phyloP scores from a whole-genome alignment of 1,284 basidiomycete species.

The Moesziomyces globuligerus region DNA sequence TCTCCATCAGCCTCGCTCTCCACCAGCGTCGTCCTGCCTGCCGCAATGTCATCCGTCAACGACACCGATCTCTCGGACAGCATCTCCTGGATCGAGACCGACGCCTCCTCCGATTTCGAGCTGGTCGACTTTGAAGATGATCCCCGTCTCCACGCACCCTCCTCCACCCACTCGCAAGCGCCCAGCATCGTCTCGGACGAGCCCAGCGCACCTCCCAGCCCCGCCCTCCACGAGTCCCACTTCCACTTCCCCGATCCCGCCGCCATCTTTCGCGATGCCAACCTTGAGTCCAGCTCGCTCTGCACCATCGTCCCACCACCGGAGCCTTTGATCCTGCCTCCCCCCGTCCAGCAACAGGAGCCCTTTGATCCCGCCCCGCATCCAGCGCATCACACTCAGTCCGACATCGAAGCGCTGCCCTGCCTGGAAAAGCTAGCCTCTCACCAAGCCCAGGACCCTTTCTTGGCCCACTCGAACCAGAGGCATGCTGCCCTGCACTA shows the following conservation, averaged over 20 bases:
- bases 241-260: slow-evolving; percentile 43
- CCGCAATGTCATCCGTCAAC: slow-evolving; percentile 27
- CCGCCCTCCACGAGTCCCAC: slow-evolving; percentile 17
- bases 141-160: slow-evolving; percentile 9
- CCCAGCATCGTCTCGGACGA: slow-evolving; percentile 17
- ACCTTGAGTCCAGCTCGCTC: slow-evolving; percentile 22
- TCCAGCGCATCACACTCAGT: neutral
- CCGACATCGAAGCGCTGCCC: neutral
- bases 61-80: slow-evolving; percentile 31
- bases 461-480: neutral
- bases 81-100: slow-evolving; percentile 22
- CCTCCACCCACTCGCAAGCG: slow-evolving; percentile 18
- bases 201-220: slow-evolving; percentile 14
- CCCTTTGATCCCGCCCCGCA: neutral
- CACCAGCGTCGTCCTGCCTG: neutral
- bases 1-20: neutral
- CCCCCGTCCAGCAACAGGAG: neutral
- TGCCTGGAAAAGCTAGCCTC: too few relatives aligned
- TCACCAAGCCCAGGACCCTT: neutral
- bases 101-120: slow-evolving; percentile 31
- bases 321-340: neutral
- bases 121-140: slow-evolving; percentile 31
- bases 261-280: slow-evolving; percentile 15
- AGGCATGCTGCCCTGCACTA: slow-evolving; percentile 1
- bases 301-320: slow-evolving; percentile 14